Evolutionary conservation across 371 early-diverging fungal genomes (phyloP).

Genomic region (Cokeromyces recurvatus): DNA sequence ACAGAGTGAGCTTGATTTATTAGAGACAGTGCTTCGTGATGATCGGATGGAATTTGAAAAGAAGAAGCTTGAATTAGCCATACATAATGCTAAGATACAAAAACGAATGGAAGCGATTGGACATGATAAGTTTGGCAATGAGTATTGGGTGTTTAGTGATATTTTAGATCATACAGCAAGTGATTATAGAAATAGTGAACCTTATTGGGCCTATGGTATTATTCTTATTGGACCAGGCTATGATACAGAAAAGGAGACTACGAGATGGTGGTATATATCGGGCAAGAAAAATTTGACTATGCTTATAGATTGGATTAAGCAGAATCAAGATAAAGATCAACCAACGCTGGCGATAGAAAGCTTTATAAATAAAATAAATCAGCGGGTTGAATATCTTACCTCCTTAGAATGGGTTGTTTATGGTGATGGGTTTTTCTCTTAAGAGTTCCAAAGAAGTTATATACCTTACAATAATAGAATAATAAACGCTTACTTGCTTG

Average conservation of each 20-base stretch:
- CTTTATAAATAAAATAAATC: constrained; percentile 3
- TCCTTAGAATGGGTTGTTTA: constrained; percentile 22
- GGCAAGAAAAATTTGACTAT: constrained; percentile 18
- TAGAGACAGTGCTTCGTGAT: constrained; percentile 20
- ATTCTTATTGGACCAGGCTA: constrained; percentile 35
- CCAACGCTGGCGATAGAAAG: no score
- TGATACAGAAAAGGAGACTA: not conserved
- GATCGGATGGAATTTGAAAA: constrained; percentile 16
- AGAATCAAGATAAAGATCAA: no score
- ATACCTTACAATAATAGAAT: no score
- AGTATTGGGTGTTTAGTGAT: constrained; percentile 41
- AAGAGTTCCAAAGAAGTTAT: not conserved
- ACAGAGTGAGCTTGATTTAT: constrained; percentile 12
- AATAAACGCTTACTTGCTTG: no score
- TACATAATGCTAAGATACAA: constrained; percentile 4
- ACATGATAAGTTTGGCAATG: constrained; percentile 24
- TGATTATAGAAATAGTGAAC: constrained; percentile 25
- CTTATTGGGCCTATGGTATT: constrained; percentile 33
- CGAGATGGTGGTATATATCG: constrained; percentile 27
- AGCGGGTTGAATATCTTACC: constrained; percentile 14
- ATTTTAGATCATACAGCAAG: constrained; percentile 10
- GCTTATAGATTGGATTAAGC: constrained; percentile 15
- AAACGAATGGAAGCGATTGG: constrained; percentile 21
- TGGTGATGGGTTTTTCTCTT: constrained; percentile 23
- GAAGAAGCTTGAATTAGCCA: constrained; percentile 8